These are phyloP conservation scores for Marchantia polymorpha DNA, from an alignment of 225 moss, liverwort and hornwort species.

Conservation along the genomic window DNA sequence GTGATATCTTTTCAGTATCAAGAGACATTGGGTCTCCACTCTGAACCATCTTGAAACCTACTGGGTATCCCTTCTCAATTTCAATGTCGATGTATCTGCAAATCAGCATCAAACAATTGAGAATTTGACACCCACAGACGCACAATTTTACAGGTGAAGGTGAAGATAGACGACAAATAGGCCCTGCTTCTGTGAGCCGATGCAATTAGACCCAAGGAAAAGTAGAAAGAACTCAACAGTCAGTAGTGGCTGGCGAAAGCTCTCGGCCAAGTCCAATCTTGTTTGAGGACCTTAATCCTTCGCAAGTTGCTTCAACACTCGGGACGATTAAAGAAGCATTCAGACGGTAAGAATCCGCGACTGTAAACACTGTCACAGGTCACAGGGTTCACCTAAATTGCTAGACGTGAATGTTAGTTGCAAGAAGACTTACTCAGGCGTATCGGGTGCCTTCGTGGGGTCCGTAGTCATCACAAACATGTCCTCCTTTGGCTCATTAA, in stretches of 20 bases:
- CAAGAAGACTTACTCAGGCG: conserved; percentile 61
- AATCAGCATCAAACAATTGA: background rate
- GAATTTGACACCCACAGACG: background rate
- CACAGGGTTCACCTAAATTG: background rate
- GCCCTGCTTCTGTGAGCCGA: background rate
- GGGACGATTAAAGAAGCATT: background rate
- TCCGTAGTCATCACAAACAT: conserved; percentile 85
- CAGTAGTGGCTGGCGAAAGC: background rate
- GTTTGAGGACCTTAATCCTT: background rate
- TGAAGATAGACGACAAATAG: background rate
- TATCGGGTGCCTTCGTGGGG: conserved; percentile 79
- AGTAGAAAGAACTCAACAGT: background rate
- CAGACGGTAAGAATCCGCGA: background rate
- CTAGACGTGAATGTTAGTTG: background rate
- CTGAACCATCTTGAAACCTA: conserved; percentile 32
- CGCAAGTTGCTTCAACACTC: too few relatives aligned
- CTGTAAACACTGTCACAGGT: background rate
- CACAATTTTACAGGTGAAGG: background rate
- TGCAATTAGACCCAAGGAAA: background rate
- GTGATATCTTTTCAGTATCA: conserved; percentile 55
- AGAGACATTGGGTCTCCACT: conserved; percentile 47
- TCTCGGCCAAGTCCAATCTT: background rate
- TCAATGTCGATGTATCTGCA: conserved; percentile 76
- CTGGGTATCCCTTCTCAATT: conserved; percentile 73
- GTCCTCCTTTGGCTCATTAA: conserved; percentile 74